phyloP scores from a whole-genome alignment of 2,329 filamentous ascomycete genomes.

The Alternaria sp. region DNA sequence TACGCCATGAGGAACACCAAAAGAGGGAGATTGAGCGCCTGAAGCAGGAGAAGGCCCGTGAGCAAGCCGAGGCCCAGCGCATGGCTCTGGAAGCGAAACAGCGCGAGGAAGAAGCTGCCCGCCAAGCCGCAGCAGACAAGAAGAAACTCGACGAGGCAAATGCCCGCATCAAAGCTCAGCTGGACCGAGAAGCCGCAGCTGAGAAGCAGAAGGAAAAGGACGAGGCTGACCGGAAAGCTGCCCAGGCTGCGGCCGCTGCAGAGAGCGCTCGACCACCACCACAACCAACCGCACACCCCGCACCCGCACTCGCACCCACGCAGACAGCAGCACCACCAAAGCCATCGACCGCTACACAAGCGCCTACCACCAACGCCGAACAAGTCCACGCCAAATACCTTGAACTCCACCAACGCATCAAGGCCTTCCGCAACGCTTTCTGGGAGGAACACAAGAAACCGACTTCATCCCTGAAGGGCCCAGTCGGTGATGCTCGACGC shows the following conservation, averaged over 20 bases:
- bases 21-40: constrained; percentile 52
- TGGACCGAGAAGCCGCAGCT: constrained; percentile 42
- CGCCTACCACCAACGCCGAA: constrained; percentile 34
- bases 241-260: constrained; percentile 39
- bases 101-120: constrained; percentile 44
- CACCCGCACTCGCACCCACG: constrained; percentile 16
- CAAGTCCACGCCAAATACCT: constrained; percentile 48
- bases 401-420: constrained; percentile 49
- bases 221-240: constrained; percentile 42
- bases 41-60: constrained; percentile 55
- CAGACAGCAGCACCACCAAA: constrained; percentile 11
- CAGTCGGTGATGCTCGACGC: constrained; percentile 46
- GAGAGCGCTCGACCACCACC: constrained; percentile 33
- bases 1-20: constrained; percentile 48
- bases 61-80: constrained; percentile 49
- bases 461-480: constrained; percentile 38
- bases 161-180: constrained; percentile 42
- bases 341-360: constrained; percentile 17
- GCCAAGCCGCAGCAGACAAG: constrained; percentile 40
- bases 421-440: constrained; percentile 47
- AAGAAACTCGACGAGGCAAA: constrained; percentile 43
- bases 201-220: constrained; percentile 42
- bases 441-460: constrained; percentile 35
- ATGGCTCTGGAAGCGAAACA: constrained; percentile 47
- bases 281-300: constrained; percentile 19